Base-by-base conservation (phyloP, 2,329 filamentous ascomycete genomes). In the Penicillium digitatum region DNA sequence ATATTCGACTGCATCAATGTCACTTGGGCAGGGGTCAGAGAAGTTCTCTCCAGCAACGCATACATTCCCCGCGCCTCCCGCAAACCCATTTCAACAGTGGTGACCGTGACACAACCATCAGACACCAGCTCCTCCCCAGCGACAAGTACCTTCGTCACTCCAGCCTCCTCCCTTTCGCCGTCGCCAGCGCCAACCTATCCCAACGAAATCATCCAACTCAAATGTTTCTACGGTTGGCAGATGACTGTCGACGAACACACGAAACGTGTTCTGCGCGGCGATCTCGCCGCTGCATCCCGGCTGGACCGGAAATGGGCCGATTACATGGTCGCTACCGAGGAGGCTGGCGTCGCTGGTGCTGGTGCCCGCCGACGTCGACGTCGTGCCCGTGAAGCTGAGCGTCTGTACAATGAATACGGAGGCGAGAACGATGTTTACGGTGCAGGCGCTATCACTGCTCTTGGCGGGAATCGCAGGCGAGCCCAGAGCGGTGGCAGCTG, bases 221-320 rank as follows among this genome's bases (percentile, higher is more conserved):
- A 96, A 73, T 95, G 91, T 73, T 97, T 93, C 77, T 95, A 95
- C 71, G 90, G 88, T 39, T 96, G 90, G 84, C 93, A 97, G 74
- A 89, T 90, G 76, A 96, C 91, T 0, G 91, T 96, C 5, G 88
- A 96, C 62, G 91, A 96, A 71, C 93, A 97, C 73, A 91, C 86
- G 50, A 93, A 92, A 75, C 84, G 92, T 4, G 89, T 96, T 0
- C 72, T 95, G 48, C 80, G 83, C 5, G 90, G 90, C 7, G 89
- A 96, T 58, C 82, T 90, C 55, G 78, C 80, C 0, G 81, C 88
- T 1, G 94, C 94, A 0, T 81, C 80, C 35, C 80, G 89, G n/a
- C 79, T 97, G 20, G 92, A 96, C 77, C 82, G 86, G 60, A 95
- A 93, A 71, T 97, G 93, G 93, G 87, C 88, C 0, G 88, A 95